phyloP scores from a whole-genome alignment of 768 basidiomycete genomes.

The Kwoniella botswanensis region DNA sequence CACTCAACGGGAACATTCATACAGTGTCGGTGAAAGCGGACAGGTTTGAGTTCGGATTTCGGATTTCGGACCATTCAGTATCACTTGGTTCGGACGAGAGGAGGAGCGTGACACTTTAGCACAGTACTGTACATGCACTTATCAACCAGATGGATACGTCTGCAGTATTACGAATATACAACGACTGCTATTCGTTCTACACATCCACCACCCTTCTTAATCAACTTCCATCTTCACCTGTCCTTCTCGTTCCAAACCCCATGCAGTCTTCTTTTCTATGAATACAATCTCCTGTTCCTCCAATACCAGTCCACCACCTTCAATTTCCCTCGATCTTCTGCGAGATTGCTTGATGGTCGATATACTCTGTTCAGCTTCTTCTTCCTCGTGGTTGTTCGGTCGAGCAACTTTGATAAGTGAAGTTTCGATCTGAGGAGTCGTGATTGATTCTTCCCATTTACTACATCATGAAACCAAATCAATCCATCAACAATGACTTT shows the following conservation, averaged over 20 bases:
- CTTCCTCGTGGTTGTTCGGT: constrained; percentile 2
- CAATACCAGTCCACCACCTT: constrained; percentile 29
- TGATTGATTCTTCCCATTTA: constrained; percentile 7
- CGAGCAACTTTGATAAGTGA: constrained; percentile 1
- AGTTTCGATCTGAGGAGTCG: constrained; percentile 2
- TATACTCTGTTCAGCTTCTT: constrained; percentile 15
- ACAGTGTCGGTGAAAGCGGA: too few relatives aligned
- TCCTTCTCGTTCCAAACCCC: constrained; percentile 16
- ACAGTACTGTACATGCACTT: too few relatives aligned
- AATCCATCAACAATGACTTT: not conserved
- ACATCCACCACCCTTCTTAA: not conserved
- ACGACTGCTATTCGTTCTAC: too few relatives aligned
- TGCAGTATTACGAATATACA: too few relatives aligned
- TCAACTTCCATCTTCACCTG: constrained; percentile 9
- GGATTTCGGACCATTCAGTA: too few relatives aligned
- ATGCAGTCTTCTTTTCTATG: constrained; percentile 30
- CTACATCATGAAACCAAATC: not conserved
- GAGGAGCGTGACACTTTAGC: too few relatives aligned
- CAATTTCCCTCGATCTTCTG: constrained; percentile 19
- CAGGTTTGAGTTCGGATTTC: too few relatives aligned
- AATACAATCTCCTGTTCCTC: constrained; percentile 38
- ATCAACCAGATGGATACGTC: too few relatives aligned
- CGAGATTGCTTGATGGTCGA: constrained; percentile 23
- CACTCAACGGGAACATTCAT: too few relatives aligned
- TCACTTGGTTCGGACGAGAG: too few relatives aligned